A percentile compares a stretch with the other conserved stretches of the same genome.
These are phyloP conservation scores for Saccharomyces hybrid DNA, from an alignment of 1,139 yeast species.

Conservation along the genomic window DNA sequence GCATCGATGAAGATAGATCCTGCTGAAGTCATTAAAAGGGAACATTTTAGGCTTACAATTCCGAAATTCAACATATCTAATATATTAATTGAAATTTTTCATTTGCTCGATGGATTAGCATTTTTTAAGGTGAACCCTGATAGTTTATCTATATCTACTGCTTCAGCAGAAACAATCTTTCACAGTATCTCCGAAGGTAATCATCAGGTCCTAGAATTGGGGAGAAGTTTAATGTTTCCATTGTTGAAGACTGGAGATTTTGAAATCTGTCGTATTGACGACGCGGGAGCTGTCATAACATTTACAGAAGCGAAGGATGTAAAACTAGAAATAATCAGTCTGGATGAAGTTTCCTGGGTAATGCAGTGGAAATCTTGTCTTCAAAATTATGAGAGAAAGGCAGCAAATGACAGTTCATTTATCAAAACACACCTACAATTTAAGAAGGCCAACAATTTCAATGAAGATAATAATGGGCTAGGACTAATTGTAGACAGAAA, in stretches of 20 bases:
- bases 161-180: background rate
- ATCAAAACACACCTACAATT: background rate
- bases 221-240: slow-evolving; percentile 33
- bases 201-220: slow-evolving; percentile 20
- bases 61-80: slow-evolving; percentile 12
- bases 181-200: slow-evolving; percentile 6
- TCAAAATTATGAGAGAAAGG: slow-evolving; percentile 8
- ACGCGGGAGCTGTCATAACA: slow-evolving; percentile 8
- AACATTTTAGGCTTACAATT: slow-evolving; percentile 13
- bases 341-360: slow-evolving; percentile 16
- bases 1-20: slow-evolving; percentile 15
- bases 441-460: background rate
- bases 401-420: background rate
- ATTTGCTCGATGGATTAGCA: slow-evolving; percentile 24
- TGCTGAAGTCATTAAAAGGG: slow-evolving; percentile 13
- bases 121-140: slow-evolving; percentile 30
- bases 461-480: background rate
- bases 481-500: background rate
- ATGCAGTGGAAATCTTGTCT: slow-evolving; percentile 15
- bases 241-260: slow-evolving; percentile 31
- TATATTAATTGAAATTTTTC: slow-evolving; percentile 27
- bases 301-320: slow-evolving; percentile 13
- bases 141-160: slow-evolving; percentile 8
- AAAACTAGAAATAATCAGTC: slow-evolving; percentile 9
- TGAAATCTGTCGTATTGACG: slow-evolving; percentile 8